phyloP scores from a whole-genome alignment of 2,329 filamentous ascomycete genomes.

The Thelonectria discophora region DNA sequence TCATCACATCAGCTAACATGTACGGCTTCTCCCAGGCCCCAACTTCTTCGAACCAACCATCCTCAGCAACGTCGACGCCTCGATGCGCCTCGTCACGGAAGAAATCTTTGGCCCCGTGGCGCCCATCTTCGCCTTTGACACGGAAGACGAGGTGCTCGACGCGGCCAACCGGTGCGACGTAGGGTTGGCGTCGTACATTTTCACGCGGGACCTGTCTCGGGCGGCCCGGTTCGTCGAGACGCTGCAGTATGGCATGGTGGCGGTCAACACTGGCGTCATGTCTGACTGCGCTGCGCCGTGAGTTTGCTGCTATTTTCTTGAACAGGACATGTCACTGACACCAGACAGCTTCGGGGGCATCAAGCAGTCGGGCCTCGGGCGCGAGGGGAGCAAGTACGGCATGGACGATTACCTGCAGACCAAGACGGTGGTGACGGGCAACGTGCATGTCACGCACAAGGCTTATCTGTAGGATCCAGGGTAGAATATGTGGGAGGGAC shows the following conservation, averaged over 20 bases:
- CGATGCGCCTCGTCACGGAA: constrained; percentile 73
- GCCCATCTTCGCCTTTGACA: constrained; percentile 74
- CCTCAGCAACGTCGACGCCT: constrained; percentile 70
- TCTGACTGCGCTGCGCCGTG: constrained; percentile 38
- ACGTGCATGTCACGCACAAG: constrained; percentile 30
- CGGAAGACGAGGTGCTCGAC: constrained; percentile 74
- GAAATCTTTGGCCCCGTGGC: constrained; percentile 83
- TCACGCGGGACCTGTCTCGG: constrained; percentile 57
- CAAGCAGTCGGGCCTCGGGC: constrained; percentile 68
- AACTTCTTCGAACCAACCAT: constrained; percentile 81
- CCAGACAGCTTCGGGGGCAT: constrained; percentile 63
- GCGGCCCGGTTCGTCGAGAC: constrained; percentile 56
- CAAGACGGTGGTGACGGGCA: constrained; percentile 61
- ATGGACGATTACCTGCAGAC: constrained; percentile 66
- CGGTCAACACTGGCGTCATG: constrained; percentile 65
- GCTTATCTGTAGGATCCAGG: constrained; percentile 16
- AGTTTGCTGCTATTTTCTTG: constrained; percentile 12
- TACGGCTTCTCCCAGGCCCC: constrained; percentile 12
- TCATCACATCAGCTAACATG: not conserved
- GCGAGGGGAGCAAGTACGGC: constrained; percentile 68
- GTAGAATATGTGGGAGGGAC: too few relatives aligned
- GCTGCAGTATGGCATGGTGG: constrained; percentile 73
- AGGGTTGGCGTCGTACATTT: constrained; percentile 80
- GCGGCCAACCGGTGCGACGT: constrained; percentile 75
- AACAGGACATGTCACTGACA: not conserved